A percentile compares a stretch with the other conserved stretches of the same genome.
Evolutionary conservation across 208 protist species (phyloP).

Genomic region (Leishmania major): DNA sequence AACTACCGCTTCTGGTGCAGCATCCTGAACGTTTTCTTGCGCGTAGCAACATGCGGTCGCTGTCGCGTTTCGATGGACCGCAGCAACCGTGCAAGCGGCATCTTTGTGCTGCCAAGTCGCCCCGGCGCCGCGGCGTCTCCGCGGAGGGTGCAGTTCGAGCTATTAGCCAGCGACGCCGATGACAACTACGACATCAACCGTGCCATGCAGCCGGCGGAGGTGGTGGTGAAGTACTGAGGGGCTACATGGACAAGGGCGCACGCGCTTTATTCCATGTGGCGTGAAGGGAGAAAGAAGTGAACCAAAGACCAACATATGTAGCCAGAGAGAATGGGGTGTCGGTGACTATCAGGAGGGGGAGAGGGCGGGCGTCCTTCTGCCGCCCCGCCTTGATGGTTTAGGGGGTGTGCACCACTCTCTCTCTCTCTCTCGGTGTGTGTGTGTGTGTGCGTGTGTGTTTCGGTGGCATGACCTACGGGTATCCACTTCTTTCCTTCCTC

Average conservation of each 20-base stretch:
- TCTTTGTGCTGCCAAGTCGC: conserved; percentile 35
- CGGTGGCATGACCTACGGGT: too few relatives aligned
- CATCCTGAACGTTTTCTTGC: conserved; percentile 28
- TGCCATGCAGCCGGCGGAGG: conserved; percentile 49
- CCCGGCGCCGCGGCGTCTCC: conserved; percentile 17
- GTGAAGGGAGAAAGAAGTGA: background rate
- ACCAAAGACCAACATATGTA: background rate
- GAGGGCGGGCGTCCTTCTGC: background rate
- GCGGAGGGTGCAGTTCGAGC: conserved; percentile 52
- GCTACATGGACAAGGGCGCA: background rate
- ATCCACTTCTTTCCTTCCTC: background rate
- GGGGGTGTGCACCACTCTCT: background rate
- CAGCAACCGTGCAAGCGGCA: conserved; percentile 5
- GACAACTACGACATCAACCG: conserved; percentile 39
- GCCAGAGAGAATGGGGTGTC: background rate
- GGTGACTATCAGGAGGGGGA: background rate
- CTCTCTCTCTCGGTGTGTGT: too few relatives aligned
- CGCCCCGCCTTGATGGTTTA: background rate
- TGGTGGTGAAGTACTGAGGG: conserved; percentile 36
- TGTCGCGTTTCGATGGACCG: conserved; percentile 11
- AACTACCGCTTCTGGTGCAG: conserved; percentile 79
- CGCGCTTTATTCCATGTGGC: background rate
- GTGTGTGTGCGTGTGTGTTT: too few relatives aligned
- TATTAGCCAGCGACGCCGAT: conserved; percentile 52
- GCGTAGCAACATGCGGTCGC: conserved; percentile 54